These are phyloP conservation scores for Ephemerocybe angulata DNA, from an alignment of 768 basidiomycete species.

Conservation along the genomic window DNA sequence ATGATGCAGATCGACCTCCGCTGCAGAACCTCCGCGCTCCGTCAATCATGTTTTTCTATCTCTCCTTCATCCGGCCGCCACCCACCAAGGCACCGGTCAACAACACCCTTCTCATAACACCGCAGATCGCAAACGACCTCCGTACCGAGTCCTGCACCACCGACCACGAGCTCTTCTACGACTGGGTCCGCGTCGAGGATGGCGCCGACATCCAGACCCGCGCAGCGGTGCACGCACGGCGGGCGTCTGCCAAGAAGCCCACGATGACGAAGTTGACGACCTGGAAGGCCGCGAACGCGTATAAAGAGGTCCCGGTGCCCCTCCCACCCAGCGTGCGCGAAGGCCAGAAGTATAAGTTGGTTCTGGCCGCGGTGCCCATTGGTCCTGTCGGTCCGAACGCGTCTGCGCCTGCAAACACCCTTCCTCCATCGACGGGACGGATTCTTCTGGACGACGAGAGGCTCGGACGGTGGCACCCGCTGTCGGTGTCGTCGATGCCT, in stretches of 20 bases:
- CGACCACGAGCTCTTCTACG: constrained; percentile 63
- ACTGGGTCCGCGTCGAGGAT: constrained; percentile 44
- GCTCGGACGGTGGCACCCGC: constrained; percentile 40
- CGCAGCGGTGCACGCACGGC: background rate
- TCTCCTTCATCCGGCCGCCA: constrained; percentile 88
- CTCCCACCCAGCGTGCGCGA: constrained; percentile 50
- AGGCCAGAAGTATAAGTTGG: constrained; percentile 63
- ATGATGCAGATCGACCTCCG: background rate
- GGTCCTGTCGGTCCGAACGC: background rate
- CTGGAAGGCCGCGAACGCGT: constrained; percentile 63
- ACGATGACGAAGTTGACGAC: constrained; percentile 61
- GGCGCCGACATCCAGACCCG: background rate
- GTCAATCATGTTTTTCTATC: constrained; percentile 72
- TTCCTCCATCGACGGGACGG: constrained; percentile 13
- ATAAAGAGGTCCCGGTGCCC: constrained; percentile 70
- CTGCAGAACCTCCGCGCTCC: background rate
- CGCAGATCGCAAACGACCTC: constrained; percentile 87
- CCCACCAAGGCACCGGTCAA: constrained; percentile 48
- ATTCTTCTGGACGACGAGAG: constrained; percentile 41
- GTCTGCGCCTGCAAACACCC: constrained; percentile 5
- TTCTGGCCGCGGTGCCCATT: constrained; percentile 42
- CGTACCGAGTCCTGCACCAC: constrained; percentile 67
- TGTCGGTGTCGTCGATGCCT: constrained; percentile 70
- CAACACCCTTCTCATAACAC: constrained; percentile 56
- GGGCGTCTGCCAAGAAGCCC: constrained; percentile 4